Evolutionary conservation across 1,139 yeast genomes (phyloP).

Genomic region (Kodamaea alishanica): DNA sequence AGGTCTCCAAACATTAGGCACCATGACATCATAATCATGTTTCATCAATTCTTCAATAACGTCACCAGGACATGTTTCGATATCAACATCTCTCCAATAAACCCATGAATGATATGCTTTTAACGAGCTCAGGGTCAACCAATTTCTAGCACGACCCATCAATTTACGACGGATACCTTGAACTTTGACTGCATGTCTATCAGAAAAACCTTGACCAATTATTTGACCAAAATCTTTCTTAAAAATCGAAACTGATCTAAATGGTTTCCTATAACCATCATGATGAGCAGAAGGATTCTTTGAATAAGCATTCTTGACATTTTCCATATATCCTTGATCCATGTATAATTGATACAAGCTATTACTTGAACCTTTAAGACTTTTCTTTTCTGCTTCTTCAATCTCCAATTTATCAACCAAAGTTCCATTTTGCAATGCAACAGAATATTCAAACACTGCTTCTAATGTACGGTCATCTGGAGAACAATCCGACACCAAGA

Average conservation of each 20-base stretch:
- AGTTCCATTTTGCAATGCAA: slow-evolving; percentile 69
- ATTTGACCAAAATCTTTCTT: slow-evolving; percentile 82
- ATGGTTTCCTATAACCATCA: slow-evolving; percentile 62
- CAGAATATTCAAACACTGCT: slow-evolving; percentile 60
- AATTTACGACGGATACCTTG: slow-evolving; percentile 84
- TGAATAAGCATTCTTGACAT: slow-evolving; percentile 51
- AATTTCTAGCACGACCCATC: slow-evolving; percentile 89
- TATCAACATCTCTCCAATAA: slow-evolving; percentile 90
- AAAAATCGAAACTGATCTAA: slow-evolving; percentile 71
- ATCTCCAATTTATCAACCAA: slow-evolving; percentile 47
- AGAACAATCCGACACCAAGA: slow-evolving; percentile 80
- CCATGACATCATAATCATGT: slow-evolving; percentile 71
- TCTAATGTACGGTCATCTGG: slow-evolving; percentile 72
- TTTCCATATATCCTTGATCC: slow-evolving; percentile 61
- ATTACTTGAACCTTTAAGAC: slow-evolving; percentile 44
- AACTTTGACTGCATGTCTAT: slow-evolving; percentile 83
- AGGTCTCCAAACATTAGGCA: slow-evolving; percentile 91
- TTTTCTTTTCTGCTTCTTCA: slow-evolving; percentile 33
- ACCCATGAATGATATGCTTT: slow-evolving; percentile 91
- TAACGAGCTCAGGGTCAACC: slow-evolving; percentile 74
- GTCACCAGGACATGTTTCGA: slow-evolving; percentile 76
- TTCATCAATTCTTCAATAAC: slow-evolving; percentile 78
- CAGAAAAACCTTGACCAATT: slow-evolving; percentile 85
- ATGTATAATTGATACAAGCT: slow-evolving; percentile 66
- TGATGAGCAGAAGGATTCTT: slow-evolving; percentile 56